Conservation (phyloP, 2,329 filamentous ascomycete species). For the Penicillium sp. region DNA sequence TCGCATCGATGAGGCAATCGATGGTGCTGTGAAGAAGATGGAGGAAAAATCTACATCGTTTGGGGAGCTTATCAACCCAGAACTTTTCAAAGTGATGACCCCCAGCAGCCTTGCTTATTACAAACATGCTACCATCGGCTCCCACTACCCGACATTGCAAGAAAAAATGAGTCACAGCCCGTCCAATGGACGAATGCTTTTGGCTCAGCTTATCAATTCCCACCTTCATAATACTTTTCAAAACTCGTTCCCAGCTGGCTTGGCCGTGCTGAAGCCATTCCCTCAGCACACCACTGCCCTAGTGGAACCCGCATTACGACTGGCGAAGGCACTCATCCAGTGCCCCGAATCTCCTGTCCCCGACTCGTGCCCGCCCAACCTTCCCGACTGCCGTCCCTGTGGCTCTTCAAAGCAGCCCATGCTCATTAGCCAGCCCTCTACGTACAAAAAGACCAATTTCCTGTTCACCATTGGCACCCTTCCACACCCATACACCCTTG, state of each 20-base stretch:
- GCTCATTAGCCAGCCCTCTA: constrained; percentile 64
- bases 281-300: constrained; percentile 72
- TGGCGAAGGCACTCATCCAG: constrained; percentile 72
- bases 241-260: constrained; percentile 71
- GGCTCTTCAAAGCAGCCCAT: constrained; percentile 59
- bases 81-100: constrained; percentile 65
- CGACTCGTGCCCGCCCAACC: constrained; percentile 80
- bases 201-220: constrained; percentile 75
- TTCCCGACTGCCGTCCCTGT: constrained; percentile 72
- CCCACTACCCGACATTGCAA: constrained; percentile 66
- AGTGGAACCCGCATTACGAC: constrained; percentile 65
- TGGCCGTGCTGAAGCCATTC: constrained; percentile 78
- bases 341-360: constrained; percentile 74
- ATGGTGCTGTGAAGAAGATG: constrained; percentile 57
- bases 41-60: constrained; percentile 62
- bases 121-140: constrained; percentile 59
- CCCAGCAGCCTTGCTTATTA: constrained; percentile 77
- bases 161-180: constrained; percentile 60
- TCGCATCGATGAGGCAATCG: constrained; percentile 63
- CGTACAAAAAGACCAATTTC: constrained; percentile 69
- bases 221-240: constrained; percentile 88
- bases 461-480: constrained; percentile 83
- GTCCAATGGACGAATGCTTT: constrained; percentile 61
- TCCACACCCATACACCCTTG: constrained; percentile 86
- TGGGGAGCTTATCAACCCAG: constrained; percentile 59